Evolutionary conservation across 2,329 filamentous ascomycete species (phyloP), one percentile per base, ranked within the genome.

Genomic region (Penicillium palitans): DNA sequence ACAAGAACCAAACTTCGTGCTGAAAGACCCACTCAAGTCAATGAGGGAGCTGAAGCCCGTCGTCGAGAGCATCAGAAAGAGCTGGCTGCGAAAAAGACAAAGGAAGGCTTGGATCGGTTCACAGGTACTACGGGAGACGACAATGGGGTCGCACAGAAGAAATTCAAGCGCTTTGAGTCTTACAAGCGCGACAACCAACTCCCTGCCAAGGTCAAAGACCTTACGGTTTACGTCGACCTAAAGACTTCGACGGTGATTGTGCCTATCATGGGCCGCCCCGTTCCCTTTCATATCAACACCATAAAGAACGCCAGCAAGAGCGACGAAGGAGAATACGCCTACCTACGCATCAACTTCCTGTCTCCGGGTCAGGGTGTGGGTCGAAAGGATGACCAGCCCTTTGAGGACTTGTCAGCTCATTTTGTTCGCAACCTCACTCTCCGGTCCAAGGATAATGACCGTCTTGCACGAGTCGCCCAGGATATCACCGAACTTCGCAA

Each of bases 231-330:
- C 24, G 91, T 98, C 15, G 95, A 99, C 72, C 83, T 86, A 66
- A 98, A 96, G 80, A 95, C 91, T 69, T 85, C 85, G 57, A 97
- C 93, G 0, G 86, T 99, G 58, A 89, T 99, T 52, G 84, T 99
- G 44, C 95, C 96, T 3, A 93, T 99, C 68, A 96, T 99, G 91
- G 95, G 95, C 44, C 87, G 96, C 8, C 93, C 95, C 0, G 95
- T 99, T 27, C 95, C 95, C 0, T 99, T 98, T 80, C 96, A 99
- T 75, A 98, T 99, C 69, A 89, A 88, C 74, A 98, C 96, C 2
- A 96, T 99, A 83, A 99, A 99, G 78, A 99, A 98, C 72, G 95
- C 93, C 24, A 98, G 93, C 79, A 96, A 96, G 77, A 98, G 91
- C 65, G 93, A 96, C 63, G 95, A 99, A 75, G 91, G 91, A 49